Evolutionary conservation across 2,329 filamentous ascomycete species (phyloP).

Genomic region (Teratosphaeria viscida): DNA sequence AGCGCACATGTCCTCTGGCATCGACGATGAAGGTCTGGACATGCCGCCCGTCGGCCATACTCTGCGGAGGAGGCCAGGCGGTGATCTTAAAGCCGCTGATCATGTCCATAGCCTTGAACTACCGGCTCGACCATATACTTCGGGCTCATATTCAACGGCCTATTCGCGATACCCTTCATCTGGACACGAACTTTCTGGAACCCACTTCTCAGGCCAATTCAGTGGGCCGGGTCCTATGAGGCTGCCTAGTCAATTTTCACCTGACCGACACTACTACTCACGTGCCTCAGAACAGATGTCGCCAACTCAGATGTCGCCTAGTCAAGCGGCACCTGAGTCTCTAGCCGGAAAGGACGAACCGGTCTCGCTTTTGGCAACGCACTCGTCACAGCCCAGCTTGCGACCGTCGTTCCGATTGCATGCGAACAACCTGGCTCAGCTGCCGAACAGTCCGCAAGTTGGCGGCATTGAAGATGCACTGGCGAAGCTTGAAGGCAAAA

Average conservation of each 20-base stretch:
- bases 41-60: conserved; percentile 23
- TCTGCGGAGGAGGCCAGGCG: conserved; percentile 38
- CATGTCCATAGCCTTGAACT: conserved; percentile 37
- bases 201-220: conserved; percentile 11
- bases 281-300: neutral
- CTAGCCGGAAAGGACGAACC: conserved; percentile 11
- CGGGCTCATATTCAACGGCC: conserved; percentile 15
- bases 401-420: conserved; percentile 75
- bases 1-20: conserved; percentile 26
- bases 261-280: neutral
- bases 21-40: conserved; percentile 31
- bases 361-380: conserved; percentile 37
- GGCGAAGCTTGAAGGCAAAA: conserved; percentile 75
- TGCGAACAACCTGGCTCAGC: conserved; percentile 73
- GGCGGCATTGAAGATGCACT: conserved; percentile 87
- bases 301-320: neutral
- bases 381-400: conserved; percentile 46
- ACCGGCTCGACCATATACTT: conserved; percentile 34
- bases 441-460: conserved; percentile 69
- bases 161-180: conserved; percentile 6
- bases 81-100: conserved; percentile 36
- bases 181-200: conserved; percentile 7
- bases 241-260: conserved; percentile 2
- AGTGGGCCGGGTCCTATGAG: neutral
- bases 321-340: neutral